Base-by-base conservation (phyloP, 768 basidiomycete genomes). In the Leccinum aurantiacum region DNA sequence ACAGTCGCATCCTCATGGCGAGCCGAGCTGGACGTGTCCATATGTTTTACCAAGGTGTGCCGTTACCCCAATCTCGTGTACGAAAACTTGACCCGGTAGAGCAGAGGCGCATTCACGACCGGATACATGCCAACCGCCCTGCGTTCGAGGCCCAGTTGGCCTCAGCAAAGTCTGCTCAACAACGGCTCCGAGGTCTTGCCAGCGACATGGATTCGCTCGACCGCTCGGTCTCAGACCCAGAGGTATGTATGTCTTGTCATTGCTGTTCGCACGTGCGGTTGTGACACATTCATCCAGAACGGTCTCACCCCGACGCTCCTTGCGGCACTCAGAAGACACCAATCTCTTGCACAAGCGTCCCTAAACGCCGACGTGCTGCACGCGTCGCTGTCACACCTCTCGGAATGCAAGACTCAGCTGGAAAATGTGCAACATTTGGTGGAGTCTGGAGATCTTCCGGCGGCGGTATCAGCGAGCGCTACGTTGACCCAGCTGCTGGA, bases 101-200 rank as follows among this genome's bases (percentile, higher is more conserved):
- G 41, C 73, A 93, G 86, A 76, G 79, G 66, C 82, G 79, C 66
- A 86, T 96, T 64, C 86, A 89, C 65, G 85, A 89, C 64, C 84
- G 89, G 52, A 87, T 93, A 63, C 81, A 87, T 59, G 73, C 76
- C 15, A 82, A 92, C 71, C 74, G 85, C 15, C 82, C 85, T 13
- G 72, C 78, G 24, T 91, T 93, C 60, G 82, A 88, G 54, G 74
- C 76, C 38, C 90, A 93, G 65, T 66, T 88, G 31, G 73, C 80
- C 49, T 81, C 85, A 14, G 82, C 91, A 17, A 80, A 78, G 72
- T 84, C 84, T 29, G 81, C 91, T 22, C 88, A 89, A 69, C 77
- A 80, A 58, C 83, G 87, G 27, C 71, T 86, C 49, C 74, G 75
- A 29, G 69, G 79, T 6, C 76, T 94, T 49, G 73, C 78, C 7